Percentiles rank a stretch among this genome's conserved stretches.
These are phyloP conservation scores for Lipomyces yamadae DNA, from an alignment of 805 yeast species.

Conservation along the genomic window DNA sequence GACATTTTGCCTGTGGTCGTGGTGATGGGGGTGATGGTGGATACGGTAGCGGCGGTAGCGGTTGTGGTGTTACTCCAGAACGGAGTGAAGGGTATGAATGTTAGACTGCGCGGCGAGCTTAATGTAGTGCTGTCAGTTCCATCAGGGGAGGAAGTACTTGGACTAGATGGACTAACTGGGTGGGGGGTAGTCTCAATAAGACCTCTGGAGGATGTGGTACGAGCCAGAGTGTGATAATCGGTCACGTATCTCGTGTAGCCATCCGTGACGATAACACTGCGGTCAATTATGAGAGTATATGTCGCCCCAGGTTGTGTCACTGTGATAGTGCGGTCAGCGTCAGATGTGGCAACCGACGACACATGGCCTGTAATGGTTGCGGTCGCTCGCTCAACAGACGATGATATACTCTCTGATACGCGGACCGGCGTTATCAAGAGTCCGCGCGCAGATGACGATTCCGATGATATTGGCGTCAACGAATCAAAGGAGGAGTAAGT, in stretches of 20 bases:
- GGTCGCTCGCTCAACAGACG: background rate
- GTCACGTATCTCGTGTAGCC: background rate
- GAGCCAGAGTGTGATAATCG: background rate
- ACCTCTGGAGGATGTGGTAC: background rate
- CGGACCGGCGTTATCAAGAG: conserved; percentile 1
- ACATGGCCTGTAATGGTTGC: conserved; percentile 1
- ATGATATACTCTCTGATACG: background rate
- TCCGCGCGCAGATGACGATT: background rate
- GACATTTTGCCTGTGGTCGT: background rate
- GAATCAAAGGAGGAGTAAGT: no score
- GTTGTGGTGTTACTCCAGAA: conserved; percentile 22
- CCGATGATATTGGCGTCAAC: background rate
- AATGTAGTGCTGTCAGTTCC: background rate
- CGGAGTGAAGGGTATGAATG: conserved; percentile 11
- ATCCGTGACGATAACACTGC: background rate
- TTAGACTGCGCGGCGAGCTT: background rate
- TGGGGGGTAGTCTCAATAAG: background rate
- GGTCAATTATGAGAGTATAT: background rate
- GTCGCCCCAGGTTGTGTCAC: conserved; percentile 7
- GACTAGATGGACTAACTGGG: background rate
- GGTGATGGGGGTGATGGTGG: no score
- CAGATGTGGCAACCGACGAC: background rate
- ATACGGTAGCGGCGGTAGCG: background rate
- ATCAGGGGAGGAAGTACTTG: background rate
- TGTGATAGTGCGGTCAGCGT: conserved; percentile 4